A percentile compares a stretch with the other conserved stretches of the same genome.
Conservation (phyloP, 768 basidiomycete genomes). For the Pluteus cervinus region DNA sequence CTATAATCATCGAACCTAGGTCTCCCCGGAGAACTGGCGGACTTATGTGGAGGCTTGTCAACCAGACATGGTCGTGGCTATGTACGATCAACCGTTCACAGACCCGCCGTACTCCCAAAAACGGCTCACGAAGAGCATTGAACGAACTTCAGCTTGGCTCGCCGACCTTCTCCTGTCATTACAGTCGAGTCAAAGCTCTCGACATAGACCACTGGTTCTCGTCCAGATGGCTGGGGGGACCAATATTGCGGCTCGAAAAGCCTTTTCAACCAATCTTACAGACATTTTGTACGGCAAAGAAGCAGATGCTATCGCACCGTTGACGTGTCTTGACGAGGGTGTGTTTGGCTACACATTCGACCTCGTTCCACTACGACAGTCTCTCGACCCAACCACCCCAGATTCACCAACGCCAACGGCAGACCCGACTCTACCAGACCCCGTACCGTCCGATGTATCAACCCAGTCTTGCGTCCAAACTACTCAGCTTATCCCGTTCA, state of each 20-base stretch:
- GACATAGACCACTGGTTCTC: constrained; percentile 30
- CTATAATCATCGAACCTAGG: constrained; percentile 33
- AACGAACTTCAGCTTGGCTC: constrained; percentile 64
- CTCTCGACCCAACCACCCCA: constrained; percentile 23
- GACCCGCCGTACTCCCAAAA: constrained; percentile 69
- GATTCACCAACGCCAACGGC: constrained; percentile 2
- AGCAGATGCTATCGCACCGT: constrained; percentile 41
- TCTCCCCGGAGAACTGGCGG: constrained; percentile 51
- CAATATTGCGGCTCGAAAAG: constrained; percentile 48
- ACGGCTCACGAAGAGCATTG: constrained; percentile 68
- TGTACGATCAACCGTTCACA: constrained; percentile 67
- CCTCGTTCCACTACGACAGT: constrained; percentile 41
- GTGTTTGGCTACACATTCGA: constrained; percentile 69
- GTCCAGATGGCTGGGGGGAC: constrained; percentile 67
- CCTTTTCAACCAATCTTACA: constrained; percentile 52
- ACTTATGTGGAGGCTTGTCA: constrained; percentile 42
- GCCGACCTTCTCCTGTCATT: constrained; percentile 38
- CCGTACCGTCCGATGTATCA: constrained; percentile 6
- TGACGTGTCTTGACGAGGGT: constrained; percentile 59
- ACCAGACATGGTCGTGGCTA: constrained; percentile 68
- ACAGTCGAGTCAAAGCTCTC: constrained; percentile 1
- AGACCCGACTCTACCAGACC: constrained; percentile 2
- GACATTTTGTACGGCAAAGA: constrained; percentile 56
- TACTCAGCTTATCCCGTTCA: constrained; percentile 28
- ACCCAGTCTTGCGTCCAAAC: constrained; percentile 8